A percentile compares a stretch with the other conserved stretches of the same genome.
phyloP scores from a whole-genome alignment of 2,329 filamentous ascomycete species.

The Chaetothyriales sp. region DNA sequence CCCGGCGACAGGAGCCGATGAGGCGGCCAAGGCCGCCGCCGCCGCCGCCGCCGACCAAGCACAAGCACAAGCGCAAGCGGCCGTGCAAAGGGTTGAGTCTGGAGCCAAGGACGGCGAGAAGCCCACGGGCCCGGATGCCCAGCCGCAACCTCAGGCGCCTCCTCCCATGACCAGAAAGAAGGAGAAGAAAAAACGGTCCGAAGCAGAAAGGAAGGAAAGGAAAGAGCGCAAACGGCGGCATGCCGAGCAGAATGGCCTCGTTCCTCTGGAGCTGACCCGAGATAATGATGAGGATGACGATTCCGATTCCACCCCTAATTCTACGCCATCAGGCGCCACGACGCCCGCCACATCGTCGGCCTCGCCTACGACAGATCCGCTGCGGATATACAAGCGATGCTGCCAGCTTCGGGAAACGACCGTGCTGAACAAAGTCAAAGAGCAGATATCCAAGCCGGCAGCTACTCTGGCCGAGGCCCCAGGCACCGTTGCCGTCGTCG shows the following conservation, averaged over 20 bases:
- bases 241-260: conserved; percentile 73
- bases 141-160: conserved; percentile 14
- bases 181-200: conserved; percentile 91
- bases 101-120: conserved; percentile 21
- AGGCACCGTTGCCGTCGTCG: conserved; percentile 68
- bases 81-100: not conserved
- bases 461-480: conserved; percentile 49
- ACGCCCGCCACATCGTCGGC: conserved; percentile 33
- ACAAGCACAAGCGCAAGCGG: not conserved
- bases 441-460: conserved; percentile 64
- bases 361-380: conserved; percentile 78
- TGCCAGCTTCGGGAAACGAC: conserved; percentile 88
- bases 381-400: conserved; percentile 84
- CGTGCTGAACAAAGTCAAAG: conserved; percentile 79
- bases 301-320: conserved; percentile 33
- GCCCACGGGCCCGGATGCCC: conserved; percentile 3
- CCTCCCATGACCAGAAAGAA: conserved; percentile 55
- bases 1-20: not conserved
- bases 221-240: conserved; percentile 77
- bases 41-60: too few species aligned
- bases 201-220: conserved; percentile 80
- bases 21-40: not conserved
- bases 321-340: conserved; percentile 19
- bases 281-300: conserved; percentile 54
- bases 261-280: conserved; percentile 69